Evolutionary conservation across 1,139 yeast genomes (phyloP), one percentile per base, ranked within the genome.

Genomic region (Saccharomyces hybrid): DNA sequence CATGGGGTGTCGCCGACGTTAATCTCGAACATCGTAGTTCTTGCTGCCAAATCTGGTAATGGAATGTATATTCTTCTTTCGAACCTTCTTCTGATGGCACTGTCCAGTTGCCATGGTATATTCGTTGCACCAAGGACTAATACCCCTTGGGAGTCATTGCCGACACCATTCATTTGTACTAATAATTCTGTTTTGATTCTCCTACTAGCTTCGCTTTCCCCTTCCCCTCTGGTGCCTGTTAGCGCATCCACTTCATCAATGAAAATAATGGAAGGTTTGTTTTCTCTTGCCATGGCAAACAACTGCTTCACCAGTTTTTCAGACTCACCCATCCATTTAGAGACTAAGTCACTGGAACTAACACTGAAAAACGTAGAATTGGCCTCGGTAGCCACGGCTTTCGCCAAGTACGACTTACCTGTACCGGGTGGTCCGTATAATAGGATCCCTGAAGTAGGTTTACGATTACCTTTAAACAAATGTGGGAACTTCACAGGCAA

Each of bases 91-190:
- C 99, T 82, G 53, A 95, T 89, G 5, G 99, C 99, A 48, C 98
- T 91, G 72, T 95, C 99, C 61, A 95, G 78, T 73, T 93, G 97
- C 99, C 99, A 95, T 19, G 99, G 99, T 56, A 95, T 93, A 70
- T 95, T 95, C 3, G 99, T 95, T 1, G 99, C 99, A 27, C 99
- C 99, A 52, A 95, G 76, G 0, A 95, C 99, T 47, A 95, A 76
- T 1, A 95, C 98, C 6, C 99, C 99, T 52, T 80, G 79, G 1
- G 96, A 76, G 69, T 95, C 99, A 68, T 89, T 91, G 13, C 99
- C 99, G 5, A 95, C 99, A 63, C 99, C 99, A 70, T 93, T 93
- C 99, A 95, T 95, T 70, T 95, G 99, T 7, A 95, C 98, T 65
- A 95, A 78, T 54, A 95, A 77, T 70, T 95, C 99, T 0, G 99